Percentiles rank a stretch among this genome's conserved stretches.
Conservation (phyloP, 1,284 basidiomycete genomes). For the Ganoderma lingzhi region DNA sequence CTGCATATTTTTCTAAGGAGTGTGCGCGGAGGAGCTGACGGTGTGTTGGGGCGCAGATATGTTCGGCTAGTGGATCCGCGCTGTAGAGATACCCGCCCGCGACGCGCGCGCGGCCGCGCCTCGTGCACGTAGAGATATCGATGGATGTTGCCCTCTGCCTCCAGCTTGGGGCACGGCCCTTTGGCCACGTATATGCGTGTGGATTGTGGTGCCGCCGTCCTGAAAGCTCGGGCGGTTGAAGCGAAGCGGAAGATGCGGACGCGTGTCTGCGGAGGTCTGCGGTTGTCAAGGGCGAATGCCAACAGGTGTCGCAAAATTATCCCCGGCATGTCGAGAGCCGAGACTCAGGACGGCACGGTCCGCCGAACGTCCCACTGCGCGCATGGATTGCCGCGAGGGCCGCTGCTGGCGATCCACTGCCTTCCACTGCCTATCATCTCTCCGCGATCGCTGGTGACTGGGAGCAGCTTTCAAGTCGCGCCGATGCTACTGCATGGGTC, state of each 20-base stretch:
- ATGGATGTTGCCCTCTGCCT: background rate
- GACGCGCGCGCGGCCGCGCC: background rate
- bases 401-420: no score
- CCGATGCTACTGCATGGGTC: background rate
- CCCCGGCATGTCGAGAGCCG: background rate
- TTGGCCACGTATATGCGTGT: background rate
- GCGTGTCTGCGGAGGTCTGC: background rate
- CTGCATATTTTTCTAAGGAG: no score
- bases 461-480: background rate
- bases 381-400: no score
- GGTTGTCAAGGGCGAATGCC: background rate
- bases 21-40: background rate
- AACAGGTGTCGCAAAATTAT: background rate
- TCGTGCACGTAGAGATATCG: background rate
- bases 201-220: background rate
- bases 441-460: background rate
- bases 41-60: constrained; percentile 8
- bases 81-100: constrained; percentile 16
- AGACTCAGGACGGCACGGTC: background rate
- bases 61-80: constrained; percentile 3
- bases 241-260: background rate
- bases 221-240: background rate
- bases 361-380: background rate
- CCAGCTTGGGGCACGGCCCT: background rate
- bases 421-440: no score